Evolutionary conservation across 768 basidiomycete species (phyloP).

Genomic region (Zangia roseola): DNA sequence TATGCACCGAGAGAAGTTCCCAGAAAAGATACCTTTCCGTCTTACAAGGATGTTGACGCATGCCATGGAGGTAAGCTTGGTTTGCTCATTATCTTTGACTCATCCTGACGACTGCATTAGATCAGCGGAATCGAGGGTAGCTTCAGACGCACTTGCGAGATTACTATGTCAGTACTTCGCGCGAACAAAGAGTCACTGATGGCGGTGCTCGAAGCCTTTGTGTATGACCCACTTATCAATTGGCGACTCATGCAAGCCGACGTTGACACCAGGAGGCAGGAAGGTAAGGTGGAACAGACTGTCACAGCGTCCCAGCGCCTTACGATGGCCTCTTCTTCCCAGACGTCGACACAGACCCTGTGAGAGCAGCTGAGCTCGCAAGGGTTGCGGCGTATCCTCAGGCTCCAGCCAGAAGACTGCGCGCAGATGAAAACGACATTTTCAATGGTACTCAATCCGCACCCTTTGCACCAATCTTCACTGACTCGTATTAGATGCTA

Average conservation of each 20-base stretch:
- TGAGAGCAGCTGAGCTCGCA: conserved; percentile 58
- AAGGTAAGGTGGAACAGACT: conserved; percentile 46
- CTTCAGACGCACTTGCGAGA: conserved; percentile 93
- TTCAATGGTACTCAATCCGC: conserved; percentile 65
- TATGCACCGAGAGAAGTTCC: conserved; percentile 98
- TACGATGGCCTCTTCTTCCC: not conserved
- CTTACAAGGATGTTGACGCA: conserved; percentile 97
- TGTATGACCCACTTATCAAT: conserved; percentile 97
- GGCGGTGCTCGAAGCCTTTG: conserved; percentile 98
- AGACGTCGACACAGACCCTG: conserved; percentile 49
- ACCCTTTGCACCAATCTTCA: not conserved
- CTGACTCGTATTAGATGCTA: conserved; percentile 32
- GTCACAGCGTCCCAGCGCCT: conserved; percentile 1
- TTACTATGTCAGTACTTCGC: conserved; percentile 94
- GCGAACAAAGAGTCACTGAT: conserved; percentile 99
- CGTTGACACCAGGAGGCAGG: conserved; percentile 64
- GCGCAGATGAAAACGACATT: conserved; percentile 92
- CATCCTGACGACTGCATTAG: conserved; percentile 30
- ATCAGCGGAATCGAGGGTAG: conserved; percentile 98
- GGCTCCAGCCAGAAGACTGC: conserved; percentile 76
- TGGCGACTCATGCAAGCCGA: conserved; percentile 93
- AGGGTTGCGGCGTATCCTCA: conserved; percentile 73
- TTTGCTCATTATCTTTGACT: not conserved
- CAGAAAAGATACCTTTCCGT: conserved; percentile 97
- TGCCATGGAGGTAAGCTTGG: conserved; percentile 86